Percentiles rank a stretch among this genome's conserved stretches.
Conservation (phyloP, 495 filamentous ascomycete genomes). For the Penicillium malachiteum region DNA sequence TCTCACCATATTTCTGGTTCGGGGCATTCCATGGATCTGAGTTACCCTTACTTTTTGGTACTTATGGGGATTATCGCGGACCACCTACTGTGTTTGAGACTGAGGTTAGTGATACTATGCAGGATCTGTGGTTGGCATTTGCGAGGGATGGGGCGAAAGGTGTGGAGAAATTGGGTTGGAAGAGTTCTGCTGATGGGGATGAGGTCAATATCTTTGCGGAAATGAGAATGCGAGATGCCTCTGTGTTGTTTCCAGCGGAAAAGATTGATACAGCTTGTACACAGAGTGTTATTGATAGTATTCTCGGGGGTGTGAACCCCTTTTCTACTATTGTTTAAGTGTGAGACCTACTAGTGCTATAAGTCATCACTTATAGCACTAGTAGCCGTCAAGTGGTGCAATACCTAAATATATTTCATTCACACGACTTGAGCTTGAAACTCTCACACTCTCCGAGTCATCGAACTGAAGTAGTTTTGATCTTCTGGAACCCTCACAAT, state of each 20-base stretch:
- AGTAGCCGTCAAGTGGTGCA: too few relatives aligned
- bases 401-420: too few relatives aligned
- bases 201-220: background rate
- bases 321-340: background rate
- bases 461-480: too few relatives aligned
- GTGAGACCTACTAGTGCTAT: background rate
- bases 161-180: background rate
- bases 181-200: background rate
- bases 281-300: background rate
- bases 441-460: too few relatives aligned
- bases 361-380: too few relatives aligned
- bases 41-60: background rate
- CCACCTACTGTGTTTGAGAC: background rate
- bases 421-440: too few relatives aligned
- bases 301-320: background rate
- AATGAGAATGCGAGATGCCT: background rate
- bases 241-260: background rate
- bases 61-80: background rate
- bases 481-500: too few relatives aligned
- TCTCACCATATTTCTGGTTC: background rate
- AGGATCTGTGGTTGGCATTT: slow-evolving; percentile 3
- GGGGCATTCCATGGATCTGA: background rate
- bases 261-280: background rate
- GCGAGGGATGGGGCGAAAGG: background rate
- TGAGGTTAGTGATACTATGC: background rate